These are phyloP conservation scores for Saussurea involucrata DNA, from an alignment of 129 eudicot genomes.

Conservation along the genomic window DNA sequence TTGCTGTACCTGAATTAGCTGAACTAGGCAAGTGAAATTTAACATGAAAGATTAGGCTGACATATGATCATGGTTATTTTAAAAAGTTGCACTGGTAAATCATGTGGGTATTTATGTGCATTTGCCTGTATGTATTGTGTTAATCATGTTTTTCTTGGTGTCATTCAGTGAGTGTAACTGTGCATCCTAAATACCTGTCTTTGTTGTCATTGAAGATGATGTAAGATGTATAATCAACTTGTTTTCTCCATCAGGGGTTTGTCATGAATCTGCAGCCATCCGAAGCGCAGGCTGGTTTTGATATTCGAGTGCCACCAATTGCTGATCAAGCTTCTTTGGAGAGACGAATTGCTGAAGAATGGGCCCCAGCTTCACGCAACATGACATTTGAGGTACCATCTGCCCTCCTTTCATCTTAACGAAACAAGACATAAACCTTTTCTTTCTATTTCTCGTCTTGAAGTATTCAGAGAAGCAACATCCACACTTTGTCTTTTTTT, in stretches of 20 bases:
- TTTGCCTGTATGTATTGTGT: not conserved
- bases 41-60: too few relatives aligned
- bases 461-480: not conserved
- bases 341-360: constrained; percentile 91
- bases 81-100: too few relatives aligned
- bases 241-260: constrained; percentile 64
- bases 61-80: too few relatives aligned
- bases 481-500: not conserved
- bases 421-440: not conserved
- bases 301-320: constrained; percentile 89
- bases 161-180: not conserved
- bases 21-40: too few relatives aligned
- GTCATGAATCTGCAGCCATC: constrained; percentile 99
- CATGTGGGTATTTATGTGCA: not conserved
- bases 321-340: constrained; percentile 68
- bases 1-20: too few relatives aligned
- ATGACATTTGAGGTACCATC: constrained; percentile 81
- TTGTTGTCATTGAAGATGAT: not conserved
- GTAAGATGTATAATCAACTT: not conserved
- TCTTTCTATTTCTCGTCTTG: not conserved
- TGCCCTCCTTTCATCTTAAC: not conserved
- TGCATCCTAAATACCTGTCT: not conserved
- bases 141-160: not conserved
- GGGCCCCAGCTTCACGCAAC: constrained; percentile 94
- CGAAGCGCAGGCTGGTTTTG: constrained; percentile 97